Evolutionary conservation across 2,329 filamentous ascomycete genomes (phyloP).

Genomic region (Bipolaris cookei): DNA sequence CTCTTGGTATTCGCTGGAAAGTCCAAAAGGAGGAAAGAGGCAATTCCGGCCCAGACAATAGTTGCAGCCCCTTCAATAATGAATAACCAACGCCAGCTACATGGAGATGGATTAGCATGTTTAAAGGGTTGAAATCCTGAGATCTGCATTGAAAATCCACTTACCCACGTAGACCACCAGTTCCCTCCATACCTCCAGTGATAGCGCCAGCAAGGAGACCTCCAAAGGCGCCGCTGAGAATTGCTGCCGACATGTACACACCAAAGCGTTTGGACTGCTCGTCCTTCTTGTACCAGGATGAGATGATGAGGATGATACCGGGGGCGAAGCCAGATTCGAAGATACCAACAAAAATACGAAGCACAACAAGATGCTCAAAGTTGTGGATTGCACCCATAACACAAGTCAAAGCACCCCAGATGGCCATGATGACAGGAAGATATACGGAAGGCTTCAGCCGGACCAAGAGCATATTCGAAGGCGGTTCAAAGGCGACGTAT

Average conservation of each 20-base stretch:
- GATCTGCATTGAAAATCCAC: not conserved
- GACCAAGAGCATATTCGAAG: constrained; percentile 61
- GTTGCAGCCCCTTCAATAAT: constrained; percentile 50
- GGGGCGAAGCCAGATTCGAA: constrained; percentile 64
- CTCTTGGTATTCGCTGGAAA: constrained; percentile 57
- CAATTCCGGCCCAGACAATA: constrained; percentile 52
- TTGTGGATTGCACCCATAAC: constrained; percentile 58
- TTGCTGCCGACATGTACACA: constrained; percentile 64
- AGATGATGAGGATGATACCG: constrained; percentile 61
- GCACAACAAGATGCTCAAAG: constrained; percentile 57
- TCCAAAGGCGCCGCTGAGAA: constrained; percentile 61
- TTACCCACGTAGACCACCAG: constrained; percentile 50
- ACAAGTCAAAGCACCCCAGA: constrained; percentile 60
- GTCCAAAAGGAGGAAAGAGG: constrained; percentile 57
- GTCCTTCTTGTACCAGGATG: constrained; percentile 54
- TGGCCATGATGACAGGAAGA: constrained; percentile 58
- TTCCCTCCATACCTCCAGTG: constrained; percentile 55
- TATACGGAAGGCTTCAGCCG: constrained; percentile 59
- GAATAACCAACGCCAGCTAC: constrained; percentile 61
- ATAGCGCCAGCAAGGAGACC: constrained; percentile 53
- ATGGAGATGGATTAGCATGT: no score
- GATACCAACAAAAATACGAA: constrained; percentile 63
- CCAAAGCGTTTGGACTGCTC: constrained; percentile 65
- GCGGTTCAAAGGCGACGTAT: constrained; percentile 62
- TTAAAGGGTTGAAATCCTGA: not conserved